Evolutionary conservation across 805 yeast species (phyloP).

Genomic region (Ogataea glucozyma): DNA sequence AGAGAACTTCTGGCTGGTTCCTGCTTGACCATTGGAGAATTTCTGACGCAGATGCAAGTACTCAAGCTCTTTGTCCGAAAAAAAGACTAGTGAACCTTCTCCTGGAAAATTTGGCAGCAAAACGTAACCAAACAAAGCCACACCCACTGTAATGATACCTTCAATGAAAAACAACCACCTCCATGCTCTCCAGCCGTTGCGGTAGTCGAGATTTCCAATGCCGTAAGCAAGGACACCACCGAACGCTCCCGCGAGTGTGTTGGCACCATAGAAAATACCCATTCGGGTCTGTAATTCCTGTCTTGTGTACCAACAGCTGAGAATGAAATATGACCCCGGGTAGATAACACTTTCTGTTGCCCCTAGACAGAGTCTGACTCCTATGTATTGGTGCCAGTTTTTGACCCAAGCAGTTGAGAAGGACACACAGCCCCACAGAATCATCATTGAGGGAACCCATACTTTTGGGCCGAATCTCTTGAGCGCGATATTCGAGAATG

Average conservation of each 20-base stretch:
- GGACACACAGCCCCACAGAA: constrained; percentile 41
- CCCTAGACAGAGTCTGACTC: constrained; percentile 41
- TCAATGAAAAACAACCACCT: constrained; percentile 54
- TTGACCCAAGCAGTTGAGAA: constrained; percentile 37
- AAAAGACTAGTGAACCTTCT: constrained; percentile 16
- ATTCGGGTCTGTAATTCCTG: constrained; percentile 39
- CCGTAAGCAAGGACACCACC: constrained; percentile 42
- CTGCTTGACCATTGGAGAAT: constrained; percentile 18
- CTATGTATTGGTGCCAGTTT: constrained; percentile 25
- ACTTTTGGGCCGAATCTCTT: constrained; percentile 41
- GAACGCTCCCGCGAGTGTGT: constrained; percentile 38
- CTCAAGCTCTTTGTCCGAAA: constrained; percentile 14
- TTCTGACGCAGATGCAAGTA: constrained; percentile 17
- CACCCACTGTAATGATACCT: constrained; percentile 41
- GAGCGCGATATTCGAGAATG: constrained; percentile 38
- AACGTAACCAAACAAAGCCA: constrained; percentile 34
- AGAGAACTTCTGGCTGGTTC: constrained; percentile 15
- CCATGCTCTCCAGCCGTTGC: constrained; percentile 46
- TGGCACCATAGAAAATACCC: constrained; percentile 40
- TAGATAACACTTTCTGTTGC: constrained; percentile 44
- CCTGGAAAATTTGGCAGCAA: constrained; percentile 39
- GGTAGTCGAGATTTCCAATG: constrained; percentile 35
- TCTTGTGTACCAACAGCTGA: constrained; percentile 42
- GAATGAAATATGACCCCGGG: constrained; percentile 42
- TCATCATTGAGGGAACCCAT: constrained; percentile 39